Conservation (phyloP, 257 asterid genomes). For the Solanum arcanum region DNA sequence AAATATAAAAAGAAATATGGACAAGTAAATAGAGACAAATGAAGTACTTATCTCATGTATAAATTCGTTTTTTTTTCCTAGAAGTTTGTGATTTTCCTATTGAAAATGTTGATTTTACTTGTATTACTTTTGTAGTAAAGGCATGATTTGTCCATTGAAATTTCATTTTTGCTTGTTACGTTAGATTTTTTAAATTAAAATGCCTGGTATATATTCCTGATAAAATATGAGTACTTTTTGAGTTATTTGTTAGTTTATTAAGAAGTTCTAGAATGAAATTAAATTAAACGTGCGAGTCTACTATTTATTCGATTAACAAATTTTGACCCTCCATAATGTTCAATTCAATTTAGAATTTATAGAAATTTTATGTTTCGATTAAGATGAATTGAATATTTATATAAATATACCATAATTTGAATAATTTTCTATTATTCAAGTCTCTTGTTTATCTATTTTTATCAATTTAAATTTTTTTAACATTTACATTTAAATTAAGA, state of each 20-base stretch:
- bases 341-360: not conserved
- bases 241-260: not conserved
- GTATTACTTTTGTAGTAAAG: not conserved
- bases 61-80: not conserved
- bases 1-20: no score
- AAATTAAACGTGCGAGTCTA: not conserved
- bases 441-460: not conserved
- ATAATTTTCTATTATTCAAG: not conserved
- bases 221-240: not conserved
- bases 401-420: not conserved
- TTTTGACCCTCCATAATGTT: not conserved
- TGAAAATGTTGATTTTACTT: not conserved
- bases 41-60: not conserved
- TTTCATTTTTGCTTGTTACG: not conserved
- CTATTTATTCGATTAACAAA: not conserved
- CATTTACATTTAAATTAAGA: no score
- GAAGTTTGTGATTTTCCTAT: not conserved
- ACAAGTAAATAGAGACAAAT: no score
- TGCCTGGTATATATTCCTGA: not conserved
- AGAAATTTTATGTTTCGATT: not conserved
- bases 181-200: not conserved
- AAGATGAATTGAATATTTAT: not conserved
- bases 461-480: accelerated
- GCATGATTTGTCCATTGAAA: not conserved
- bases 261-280: not conserved